Conservation (phyloP, 805 yeast genomes). For the Monosporozyma aerobia region DNA sequence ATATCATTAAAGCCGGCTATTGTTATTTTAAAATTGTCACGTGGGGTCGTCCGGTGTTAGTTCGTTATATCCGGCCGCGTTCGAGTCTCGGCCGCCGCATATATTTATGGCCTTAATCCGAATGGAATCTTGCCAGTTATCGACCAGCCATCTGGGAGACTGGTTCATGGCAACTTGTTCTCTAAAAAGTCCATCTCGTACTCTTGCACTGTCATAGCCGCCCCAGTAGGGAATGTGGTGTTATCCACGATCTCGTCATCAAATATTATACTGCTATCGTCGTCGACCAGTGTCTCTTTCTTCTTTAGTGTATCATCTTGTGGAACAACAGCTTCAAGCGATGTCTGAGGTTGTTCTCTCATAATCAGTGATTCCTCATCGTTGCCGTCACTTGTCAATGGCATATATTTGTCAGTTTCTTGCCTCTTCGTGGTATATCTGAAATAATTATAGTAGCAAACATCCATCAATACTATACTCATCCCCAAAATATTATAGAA, state of each 20-base stretch:
- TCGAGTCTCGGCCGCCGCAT: background rate
- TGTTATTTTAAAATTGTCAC: no score
- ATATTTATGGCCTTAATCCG: no score
- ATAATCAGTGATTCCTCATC: background rate
- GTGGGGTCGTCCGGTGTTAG: background rate
- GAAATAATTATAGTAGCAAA: slow-evolving; percentile 72
- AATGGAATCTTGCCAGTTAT: no score
- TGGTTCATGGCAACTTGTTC: background rate
- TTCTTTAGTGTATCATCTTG: background rate
- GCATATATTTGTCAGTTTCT: background rate
- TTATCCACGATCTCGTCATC: background rate
- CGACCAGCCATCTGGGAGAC: no score
- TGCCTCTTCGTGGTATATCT: slow-evolving; percentile 32
- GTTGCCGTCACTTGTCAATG: background rate
- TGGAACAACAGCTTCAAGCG: background rate
- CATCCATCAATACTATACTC: slow-evolving; percentile 63
- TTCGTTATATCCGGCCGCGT: background rate
- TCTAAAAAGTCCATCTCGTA: slow-evolving; percentile 7
- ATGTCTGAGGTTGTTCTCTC: background rate
- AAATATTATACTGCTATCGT: background rate
- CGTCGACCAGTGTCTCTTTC: background rate
- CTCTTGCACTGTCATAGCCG: slow-evolving; percentile 5
- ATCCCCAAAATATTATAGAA: slow-evolving; percentile 66
- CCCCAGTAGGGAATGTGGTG: slow-evolving; percentile 3
- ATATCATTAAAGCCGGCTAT: no score